Conservation (phyloP, 192 early-diverging fungal genomes). For the Backusella tuberculispora region DNA sequence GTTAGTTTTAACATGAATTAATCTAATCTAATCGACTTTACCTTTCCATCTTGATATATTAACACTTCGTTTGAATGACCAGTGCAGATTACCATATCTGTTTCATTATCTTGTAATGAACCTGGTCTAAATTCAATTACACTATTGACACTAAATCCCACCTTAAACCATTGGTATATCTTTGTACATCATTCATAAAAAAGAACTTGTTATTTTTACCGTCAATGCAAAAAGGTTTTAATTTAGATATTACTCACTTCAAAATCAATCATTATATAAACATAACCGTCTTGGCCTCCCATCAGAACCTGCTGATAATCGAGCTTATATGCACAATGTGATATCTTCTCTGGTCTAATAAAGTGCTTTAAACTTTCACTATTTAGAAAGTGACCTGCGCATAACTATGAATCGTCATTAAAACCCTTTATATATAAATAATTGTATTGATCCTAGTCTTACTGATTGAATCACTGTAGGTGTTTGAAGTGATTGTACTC, state of each 20-base stretch:
- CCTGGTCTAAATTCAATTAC: slow-evolving; percentile 37
- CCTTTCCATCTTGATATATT: slow-evolving; percentile 40
- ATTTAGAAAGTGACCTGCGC: slow-evolving; percentile 37
- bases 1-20: no score
- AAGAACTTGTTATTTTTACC: background rate
- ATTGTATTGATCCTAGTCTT: background rate
- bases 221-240: background rate
- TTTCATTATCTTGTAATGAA: slow-evolving; percentile 15
- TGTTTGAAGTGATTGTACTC: slow-evolving; percentile 26
- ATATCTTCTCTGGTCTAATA: slow-evolving; percentile 5
- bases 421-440: background rate
- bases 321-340: background rate
- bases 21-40: slow-evolving; percentile 3
- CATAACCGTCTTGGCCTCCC: slow-evolving; percentile 38
- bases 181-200: slow-evolving; percentile 11
- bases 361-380: background rate
- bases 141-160: slow-evolving; percentile 30
- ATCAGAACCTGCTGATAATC: slow-evolving; percentile 33
- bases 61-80: slow-evolving; percentile 39
- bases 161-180: slow-evolving; percentile 35
- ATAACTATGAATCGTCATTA: slow-evolving; percentile 26
- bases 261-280: slow-evolving; percentile 39
- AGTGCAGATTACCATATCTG: slow-evolving; percentile 42
- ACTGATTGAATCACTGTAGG: slow-evolving; percentile 39
- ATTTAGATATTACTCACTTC: slow-evolving; percentile 23